phyloP scores from a whole-genome alignment of 73 alveolate genomes.

The Paramecium primaurelia region DNA sequence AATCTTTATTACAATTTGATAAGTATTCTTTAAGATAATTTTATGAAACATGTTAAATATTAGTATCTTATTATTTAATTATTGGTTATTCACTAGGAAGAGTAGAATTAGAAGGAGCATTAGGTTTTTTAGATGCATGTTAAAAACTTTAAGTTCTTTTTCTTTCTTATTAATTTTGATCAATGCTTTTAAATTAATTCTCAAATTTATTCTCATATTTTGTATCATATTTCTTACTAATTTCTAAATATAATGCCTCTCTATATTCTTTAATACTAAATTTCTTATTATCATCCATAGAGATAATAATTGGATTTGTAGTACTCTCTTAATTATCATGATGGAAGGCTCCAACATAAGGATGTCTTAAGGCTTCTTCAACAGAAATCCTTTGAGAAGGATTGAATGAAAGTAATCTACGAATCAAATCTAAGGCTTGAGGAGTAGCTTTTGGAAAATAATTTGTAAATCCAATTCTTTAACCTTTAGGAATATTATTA shows the following conservation, averaged over 20 bases:
- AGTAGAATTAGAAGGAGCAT: background rate
- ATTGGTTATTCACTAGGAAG: background rate
- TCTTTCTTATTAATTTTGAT: background rate
- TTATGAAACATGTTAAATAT: background rate
- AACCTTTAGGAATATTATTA: conserved; percentile 66
- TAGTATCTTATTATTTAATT: background rate
- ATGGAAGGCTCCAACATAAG: conserved; percentile 90
- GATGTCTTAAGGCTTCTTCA: conserved; percentile 88
- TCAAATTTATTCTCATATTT: background rate
- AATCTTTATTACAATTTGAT: background rate
- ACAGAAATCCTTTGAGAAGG: conserved; percentile 82
- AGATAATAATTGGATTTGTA: conserved; percentile 70
- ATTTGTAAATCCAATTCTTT: conserved; percentile 69
- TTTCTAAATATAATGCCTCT: conserved; percentile 78
- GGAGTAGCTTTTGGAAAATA: conserved; percentile 82
- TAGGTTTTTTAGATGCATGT: background rate
- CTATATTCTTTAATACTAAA: conserved; percentile 86
- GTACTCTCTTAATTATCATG: conserved; percentile 77
- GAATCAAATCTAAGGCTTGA: conserved; percentile 76
- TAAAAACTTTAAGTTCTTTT: background rate
- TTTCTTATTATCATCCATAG: conserved; percentile 84
- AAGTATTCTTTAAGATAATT: background rate
- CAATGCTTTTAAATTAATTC: background rate
- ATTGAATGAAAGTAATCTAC: conserved; percentile 68
- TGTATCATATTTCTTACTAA: conserved; percentile 70